Base-by-base conservation (phyloP, 2,329 filamentous ascomycete genomes). In the Aspergillus sp. region DNA sequence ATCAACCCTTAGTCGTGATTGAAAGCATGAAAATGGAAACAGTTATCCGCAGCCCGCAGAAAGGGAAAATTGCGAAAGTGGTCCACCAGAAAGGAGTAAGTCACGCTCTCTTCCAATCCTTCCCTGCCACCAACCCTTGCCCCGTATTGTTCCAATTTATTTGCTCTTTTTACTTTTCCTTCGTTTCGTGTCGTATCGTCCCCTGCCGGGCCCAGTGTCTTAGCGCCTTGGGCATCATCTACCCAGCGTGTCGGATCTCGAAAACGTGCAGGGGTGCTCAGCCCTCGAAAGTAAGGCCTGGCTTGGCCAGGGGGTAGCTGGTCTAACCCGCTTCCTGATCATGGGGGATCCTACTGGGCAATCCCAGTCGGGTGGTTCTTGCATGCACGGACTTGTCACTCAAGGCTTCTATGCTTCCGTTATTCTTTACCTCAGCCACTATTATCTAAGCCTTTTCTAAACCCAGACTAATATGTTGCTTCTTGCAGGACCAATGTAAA, bases 21-120 rank as follows among this genome's bases (percentile, higher is more conserved):
- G 90, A 93, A 76, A 92, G 89, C 58, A 93, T 93, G 90, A 93
- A 93, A 81, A 93, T 93, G 90, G 90, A 93, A 72, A 93, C 90
- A 2, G 87, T 92, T 1, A 92, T 93, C 65, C 83, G 90, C 59
- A 90, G 89, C 52, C 90, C 90, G 7, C 88, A 90, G 62, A 83
- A 85, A 58, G 90, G 90, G 6, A 79, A 86, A 1, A 83, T 93
- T 60, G 87, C 89, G 72, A 88, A 85, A 70, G 76, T 93, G 56
- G 88, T 89, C 40, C 89, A 92, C 70, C 86, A 87, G 68, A 84
- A 88, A 77, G 90, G 90, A 58, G 88, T 90, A 80, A 81, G 87
- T 77, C 64, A 67, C 57, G 55, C 57, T 49, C 25, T 46, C 35
- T 31, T 47, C 50, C 35, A 55, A 52, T 31, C 39, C 17, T 54